Base-by-base conservation (phyloP, 768 basidiomycete genomes). In the Psilocybe cyanescens region DNA sequence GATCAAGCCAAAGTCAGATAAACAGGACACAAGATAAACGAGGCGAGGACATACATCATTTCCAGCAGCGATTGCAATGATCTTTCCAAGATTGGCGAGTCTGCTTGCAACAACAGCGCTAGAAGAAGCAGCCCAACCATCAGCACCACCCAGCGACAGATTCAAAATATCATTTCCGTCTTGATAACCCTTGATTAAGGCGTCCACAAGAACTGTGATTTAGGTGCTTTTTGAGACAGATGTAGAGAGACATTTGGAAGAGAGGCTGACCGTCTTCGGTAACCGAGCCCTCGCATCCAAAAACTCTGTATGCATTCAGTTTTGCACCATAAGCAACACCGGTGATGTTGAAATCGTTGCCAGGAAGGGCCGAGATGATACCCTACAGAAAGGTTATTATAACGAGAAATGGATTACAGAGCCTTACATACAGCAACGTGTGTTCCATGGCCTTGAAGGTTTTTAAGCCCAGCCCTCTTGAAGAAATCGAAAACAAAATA, bases 281-380 rank as follows among this genome's bases (percentile, higher is more conserved):
- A 60, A 83, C 78, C 9, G 61, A 70, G 0, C 85, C 86, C 2
- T 53, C 64, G 69, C 91, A 91, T 3, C 86, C 85, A 67, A 89
- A 90, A 9, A 90, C 76, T 55, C 86, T 73, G 75, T 87, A 87
- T 3, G 80, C 70, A 2, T 75, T 81, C 33, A 90, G 70, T 2
- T 80, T 80, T 0, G 88, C 85, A 1, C 80, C 78, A 59, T 82
- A 88, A 1, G 90, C 89, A 41, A 89, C 89, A 57, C 91, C 91
- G 50, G 83, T 85, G 66, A 91, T 84, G 72, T 86, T 86, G 76
- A 84, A 88, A 35, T 72, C 68, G 67, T 90, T 91, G 50, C 75
- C 81, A 1, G 84, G 83, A 59, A 86, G 74, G n/a, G 86, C 85
- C 11, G 84, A 87, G 56, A 89, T 81, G 66, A 89, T 88, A 11